phyloP scores from a whole-genome alignment of 306 rosid genomes.

The Acmispon strigosus region DNA sequence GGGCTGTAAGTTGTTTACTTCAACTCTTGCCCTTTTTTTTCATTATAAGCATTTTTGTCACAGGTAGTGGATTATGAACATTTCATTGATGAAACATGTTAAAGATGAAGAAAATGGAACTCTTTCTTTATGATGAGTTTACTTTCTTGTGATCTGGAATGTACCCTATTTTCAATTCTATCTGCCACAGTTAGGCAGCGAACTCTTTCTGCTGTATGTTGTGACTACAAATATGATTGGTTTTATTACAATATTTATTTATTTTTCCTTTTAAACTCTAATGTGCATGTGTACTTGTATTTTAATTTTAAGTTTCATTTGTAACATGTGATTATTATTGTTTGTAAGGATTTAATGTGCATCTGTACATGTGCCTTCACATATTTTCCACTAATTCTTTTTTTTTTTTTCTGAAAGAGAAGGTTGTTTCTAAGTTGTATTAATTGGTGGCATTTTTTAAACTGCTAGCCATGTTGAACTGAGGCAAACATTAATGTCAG shows the following conservation, averaged over 20 bases:
- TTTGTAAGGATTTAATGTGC: background rate
- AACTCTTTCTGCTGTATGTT: background rate
- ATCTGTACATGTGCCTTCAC: background rate
- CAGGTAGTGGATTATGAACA: background rate
- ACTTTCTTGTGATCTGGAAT: background rate
- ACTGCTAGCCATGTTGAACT: constrained; percentile 78
- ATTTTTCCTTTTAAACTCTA: background rate
- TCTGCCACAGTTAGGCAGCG: background rate
- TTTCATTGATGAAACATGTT: background rate
- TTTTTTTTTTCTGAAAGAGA: constrained; percentile 5
- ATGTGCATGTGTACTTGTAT: background rate
- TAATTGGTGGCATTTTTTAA: constrained; percentile 6
- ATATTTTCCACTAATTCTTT: constrained; percentile 11
- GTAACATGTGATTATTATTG: background rate
- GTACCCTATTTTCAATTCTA: background rate
- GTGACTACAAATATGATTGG: background rate
- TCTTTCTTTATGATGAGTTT: background rate
- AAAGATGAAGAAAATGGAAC: background rate
- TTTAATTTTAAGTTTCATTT: background rate
- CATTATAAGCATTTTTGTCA: background rate
- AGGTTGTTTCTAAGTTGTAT: constrained; percentile 1
- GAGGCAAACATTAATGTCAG: constrained; percentile 87
- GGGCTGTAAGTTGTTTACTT: constrained; percentile 81
- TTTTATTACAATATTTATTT: constrained; percentile 9
- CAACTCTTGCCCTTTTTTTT: constrained; percentile 8